A percentile compares a stretch with the other conserved stretches of the same genome.
Evolutionary conservation across 129 eudicot genomes (phyloP).

Genomic region (Calendula officinalis): DNA sequence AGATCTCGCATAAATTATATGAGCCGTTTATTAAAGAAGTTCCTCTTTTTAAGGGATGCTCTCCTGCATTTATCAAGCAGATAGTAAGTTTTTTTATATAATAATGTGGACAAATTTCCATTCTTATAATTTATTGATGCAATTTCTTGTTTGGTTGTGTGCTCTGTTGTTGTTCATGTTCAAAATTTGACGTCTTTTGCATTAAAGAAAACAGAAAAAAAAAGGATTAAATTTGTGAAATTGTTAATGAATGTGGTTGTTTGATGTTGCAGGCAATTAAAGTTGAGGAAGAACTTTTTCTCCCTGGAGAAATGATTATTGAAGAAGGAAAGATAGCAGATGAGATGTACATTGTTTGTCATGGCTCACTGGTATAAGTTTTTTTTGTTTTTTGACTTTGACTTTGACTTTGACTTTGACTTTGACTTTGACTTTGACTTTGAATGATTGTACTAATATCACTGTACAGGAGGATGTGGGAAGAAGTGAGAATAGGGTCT

Average conservation of each 20-base stretch:
- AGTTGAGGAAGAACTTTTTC: constrained; percentile 67
- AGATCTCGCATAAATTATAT: constrained; percentile 58
- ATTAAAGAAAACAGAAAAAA: no score
- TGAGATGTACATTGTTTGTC: constrained; percentile 65
- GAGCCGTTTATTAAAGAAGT: constrained; percentile 49
- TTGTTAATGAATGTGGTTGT: not conserved
- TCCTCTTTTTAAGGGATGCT: constrained; percentile 69
- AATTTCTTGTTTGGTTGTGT: not conserved
- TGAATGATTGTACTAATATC: not conserved
- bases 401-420: not conserved
- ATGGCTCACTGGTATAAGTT: constrained; percentile 58
- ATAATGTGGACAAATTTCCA: not conserved
- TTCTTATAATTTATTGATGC: constrained; percentile 15
- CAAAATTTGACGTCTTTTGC: not conserved
- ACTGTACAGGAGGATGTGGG: constrained; percentile 50
- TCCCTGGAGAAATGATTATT: constrained; percentile 68
- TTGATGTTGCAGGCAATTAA: constrained; percentile 43
- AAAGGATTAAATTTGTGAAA: no score
- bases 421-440: not conserved
- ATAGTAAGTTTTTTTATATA: constrained; percentile 43
- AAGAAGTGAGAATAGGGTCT: constrained; percentile 29
- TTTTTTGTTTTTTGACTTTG: constrained; percentile 6
- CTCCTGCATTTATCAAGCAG: constrained; percentile 48
- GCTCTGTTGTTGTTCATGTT: not conserved
- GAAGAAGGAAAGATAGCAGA: constrained; percentile 60